Evolutionary conservation across 805 yeast genomes (phyloP), one percentile per base, ranked within the genome.

Genomic region (Candida lessepsii): DNA sequence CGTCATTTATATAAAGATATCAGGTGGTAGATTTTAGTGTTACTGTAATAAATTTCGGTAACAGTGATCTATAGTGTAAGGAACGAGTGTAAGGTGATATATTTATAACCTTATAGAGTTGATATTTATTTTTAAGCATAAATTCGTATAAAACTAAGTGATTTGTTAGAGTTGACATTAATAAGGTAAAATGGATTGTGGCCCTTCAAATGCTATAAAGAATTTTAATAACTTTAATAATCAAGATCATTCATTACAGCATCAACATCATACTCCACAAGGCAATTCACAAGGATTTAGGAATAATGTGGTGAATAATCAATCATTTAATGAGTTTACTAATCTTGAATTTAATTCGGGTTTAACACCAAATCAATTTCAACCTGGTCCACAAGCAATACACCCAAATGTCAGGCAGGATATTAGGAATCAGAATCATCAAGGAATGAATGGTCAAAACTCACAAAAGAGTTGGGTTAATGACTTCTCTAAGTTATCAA

Each of bases 191-290:
- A 65, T 43, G 61, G 60, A 71, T 14, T 74, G 79, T 57, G 73
- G 76, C 17, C 35, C 35, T 14, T 56, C 68, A 3, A 72, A 64
- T 44, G 76, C 78, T 10, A 50, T 73, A 25, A 58, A 58, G 46
- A 70, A 67, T 53, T 54, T 73, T 27, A 48, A 67, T 14, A 61
- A 64, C 39, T 73, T 69, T 40, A 46, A 74, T 0, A 68, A 65
- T 40, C 41, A 66, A 26, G 77, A 73, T 47, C 60, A 49, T 38
- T 63, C 75, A 6, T 53, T 71, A 10, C 67, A 62, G 34, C 55
- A 61, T 31, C 41, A 39, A 20, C 44, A 15, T 18, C 34, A 19
- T 16, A n/a, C 14, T 3, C 32, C 8, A 18, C 31, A 10, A 35
- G 15, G 23, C 4, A 24, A 9, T 4, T 13, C 13, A 10, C 30